Evolutionary conservation across 1,139 yeast genomes (phyloP).

Genomic region (Blastobotrys apis): DNA sequence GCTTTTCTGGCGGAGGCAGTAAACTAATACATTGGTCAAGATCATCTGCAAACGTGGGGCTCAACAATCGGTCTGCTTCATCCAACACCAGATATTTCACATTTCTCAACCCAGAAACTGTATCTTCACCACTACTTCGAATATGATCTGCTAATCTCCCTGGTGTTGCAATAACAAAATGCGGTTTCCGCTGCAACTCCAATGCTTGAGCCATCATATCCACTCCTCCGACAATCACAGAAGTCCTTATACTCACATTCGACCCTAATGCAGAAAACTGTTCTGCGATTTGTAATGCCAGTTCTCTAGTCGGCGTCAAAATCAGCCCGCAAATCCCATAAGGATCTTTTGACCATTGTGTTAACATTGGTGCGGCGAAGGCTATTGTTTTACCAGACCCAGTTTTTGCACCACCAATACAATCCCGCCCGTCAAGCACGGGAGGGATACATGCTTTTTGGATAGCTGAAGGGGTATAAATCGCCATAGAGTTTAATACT

Average conservation of each 20-base stretch:
- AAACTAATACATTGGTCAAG: constrained; percentile 62
- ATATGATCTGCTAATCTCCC: constrained; percentile 95
- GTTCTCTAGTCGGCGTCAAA: constrained; percentile 90
- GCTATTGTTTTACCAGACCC: constrained; percentile 99
- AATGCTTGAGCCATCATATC: constrained; percentile 85
- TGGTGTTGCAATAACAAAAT: constrained; percentile 94
- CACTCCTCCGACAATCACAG: constrained; percentile 90
- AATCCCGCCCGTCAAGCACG: constrained; percentile 75
- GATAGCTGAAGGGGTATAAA: constrained; percentile 76
- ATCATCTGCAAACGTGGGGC: constrained; percentile 79
- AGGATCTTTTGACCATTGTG: constrained; percentile 94
- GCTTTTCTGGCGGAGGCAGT: constrained; percentile 62
- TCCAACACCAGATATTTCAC: constrained; percentile 81
- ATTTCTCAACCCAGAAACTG: constrained; percentile 70
- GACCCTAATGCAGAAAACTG: constrained; percentile 94
- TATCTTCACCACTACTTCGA: constrained; percentile 82
- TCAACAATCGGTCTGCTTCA: constrained; percentile 91
- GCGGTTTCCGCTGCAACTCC: constrained; percentile 78
- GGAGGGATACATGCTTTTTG: constrained; percentile 88
- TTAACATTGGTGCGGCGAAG: constrained; percentile 92
- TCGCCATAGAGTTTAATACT: constrained; percentile 75
- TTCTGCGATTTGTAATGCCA: constrained; percentile 95
- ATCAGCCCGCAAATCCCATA: constrained; percentile 85
- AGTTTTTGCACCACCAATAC: constrained; percentile 97
- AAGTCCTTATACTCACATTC: constrained; percentile 72